These are phyloP conservation scores for Xylariaceae sp. DNA, from an alignment of 2,329 filamentous ascomycete genomes.

Conservation along the genomic window DNA sequence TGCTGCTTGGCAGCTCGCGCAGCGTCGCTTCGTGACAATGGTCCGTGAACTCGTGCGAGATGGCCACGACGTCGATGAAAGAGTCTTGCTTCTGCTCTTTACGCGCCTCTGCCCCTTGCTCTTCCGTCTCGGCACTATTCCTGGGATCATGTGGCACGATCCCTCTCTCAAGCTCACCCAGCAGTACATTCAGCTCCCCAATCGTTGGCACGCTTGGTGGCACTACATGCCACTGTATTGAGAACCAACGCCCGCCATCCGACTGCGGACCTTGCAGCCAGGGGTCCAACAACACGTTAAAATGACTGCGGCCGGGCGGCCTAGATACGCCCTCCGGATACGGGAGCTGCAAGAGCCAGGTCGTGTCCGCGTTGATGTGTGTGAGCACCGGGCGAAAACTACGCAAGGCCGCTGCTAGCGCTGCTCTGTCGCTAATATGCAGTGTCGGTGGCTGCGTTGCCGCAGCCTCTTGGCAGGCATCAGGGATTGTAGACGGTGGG, in stretches of 20 bases:
- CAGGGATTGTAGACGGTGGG: background rate
- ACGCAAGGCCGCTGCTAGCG: constrained; percentile 14
- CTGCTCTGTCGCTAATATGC: constrained; percentile 20
- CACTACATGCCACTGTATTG: constrained; percentile 67
- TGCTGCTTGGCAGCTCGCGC: constrained; percentile 56
- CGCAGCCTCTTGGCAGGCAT: background rate
- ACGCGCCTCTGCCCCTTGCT: no score
- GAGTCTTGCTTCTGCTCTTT: constrained; percentile 28
- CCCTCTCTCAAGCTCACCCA: constrained; percentile 55
- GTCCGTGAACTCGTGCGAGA: constrained; percentile 73
- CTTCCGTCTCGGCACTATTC: constrained; percentile 14
- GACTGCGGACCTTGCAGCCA: constrained; percentile 69
- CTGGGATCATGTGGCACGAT: background rate
- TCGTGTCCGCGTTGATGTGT: constrained; percentile 72
- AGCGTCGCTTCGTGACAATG: constrained; percentile 70
- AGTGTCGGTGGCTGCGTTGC: constrained; percentile 11
- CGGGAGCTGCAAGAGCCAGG: constrained; percentile 71
- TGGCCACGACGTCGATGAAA: constrained; percentile 63
- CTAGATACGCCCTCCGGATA: constrained; percentile 49
- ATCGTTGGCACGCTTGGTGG: constrained; percentile 62
- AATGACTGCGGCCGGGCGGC: constrained; percentile 46
- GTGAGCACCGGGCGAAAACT: constrained; percentile 54
- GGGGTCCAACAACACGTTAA: constrained; percentile 70
- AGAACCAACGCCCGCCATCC: constrained; percentile 70
- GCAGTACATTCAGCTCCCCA: constrained; percentile 59